Evolutionary conservation across 495 filamentous ascomycete genomes (phyloP).

Genomic region (Baudoinia panamericana): DNA sequence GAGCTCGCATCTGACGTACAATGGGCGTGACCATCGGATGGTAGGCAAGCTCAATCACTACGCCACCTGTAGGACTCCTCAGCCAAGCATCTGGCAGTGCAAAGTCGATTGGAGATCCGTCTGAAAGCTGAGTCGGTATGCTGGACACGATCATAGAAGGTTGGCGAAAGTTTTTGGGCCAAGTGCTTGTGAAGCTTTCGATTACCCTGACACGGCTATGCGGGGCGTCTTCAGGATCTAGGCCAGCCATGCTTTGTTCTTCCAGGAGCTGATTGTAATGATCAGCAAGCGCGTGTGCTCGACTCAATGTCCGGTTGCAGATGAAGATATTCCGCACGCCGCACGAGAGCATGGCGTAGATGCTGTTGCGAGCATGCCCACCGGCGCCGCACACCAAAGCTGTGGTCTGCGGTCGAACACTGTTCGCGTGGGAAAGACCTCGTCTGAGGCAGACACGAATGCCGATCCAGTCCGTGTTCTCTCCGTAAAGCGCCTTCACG

Average conservation of each 20-base stretch:
- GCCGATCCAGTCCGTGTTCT: conserved; percentile 77
- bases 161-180: conserved; percentile 49
- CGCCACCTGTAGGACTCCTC: conserved; percentile 61
- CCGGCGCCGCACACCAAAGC: conserved; percentile 67
- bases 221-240: not conserved
- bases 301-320: conserved; percentile 52
- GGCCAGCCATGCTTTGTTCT: not conserved
- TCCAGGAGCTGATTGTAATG: conserved; percentile 47
- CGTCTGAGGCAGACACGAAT: conserved; percentile 56
- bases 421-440: conserved; percentile 68
- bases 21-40: conserved; percentile 60
- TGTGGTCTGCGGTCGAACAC: conserved; percentile 54
- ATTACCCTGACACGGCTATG: conserved; percentile 37
- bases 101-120: conserved; percentile 54
- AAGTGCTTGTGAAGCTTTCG: conserved; percentile 43
- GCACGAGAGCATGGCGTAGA: conserved; percentile 66
- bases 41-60: conserved; percentile 72
- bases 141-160: conserved; percentile 69
- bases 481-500: conserved; percentile 58
- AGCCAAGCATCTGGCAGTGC: conserved; percentile 65
- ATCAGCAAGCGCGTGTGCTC: conserved; percentile 50
- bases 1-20: conserved; percentile 49
- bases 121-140: conserved; percentile 55
- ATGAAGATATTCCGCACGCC: conserved; percentile 72
- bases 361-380: conserved; percentile 63